Conservation (phyloP, 78 protist genomes). For the Protostelium mycophagum region DNA sequence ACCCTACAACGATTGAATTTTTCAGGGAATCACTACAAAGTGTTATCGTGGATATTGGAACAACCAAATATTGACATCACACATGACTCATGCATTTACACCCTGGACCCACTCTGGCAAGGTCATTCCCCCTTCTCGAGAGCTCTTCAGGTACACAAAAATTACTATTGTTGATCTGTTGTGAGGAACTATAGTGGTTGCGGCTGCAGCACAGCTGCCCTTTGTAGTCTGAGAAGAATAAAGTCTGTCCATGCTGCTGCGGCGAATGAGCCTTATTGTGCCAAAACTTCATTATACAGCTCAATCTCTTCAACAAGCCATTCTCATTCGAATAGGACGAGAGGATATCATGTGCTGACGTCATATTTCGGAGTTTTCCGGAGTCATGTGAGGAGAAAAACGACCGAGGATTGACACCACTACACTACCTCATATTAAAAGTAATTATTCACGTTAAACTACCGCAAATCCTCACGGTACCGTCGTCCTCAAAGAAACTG, state of each 20-base stretch:
- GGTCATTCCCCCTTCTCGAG: background rate
- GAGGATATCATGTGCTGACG: too few species aligned
- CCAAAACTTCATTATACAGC: too few species aligned
- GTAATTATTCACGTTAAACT: background rate
- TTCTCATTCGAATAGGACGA: too few species aligned
- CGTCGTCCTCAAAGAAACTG: background rate
- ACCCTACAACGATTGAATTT: too few species aligned
- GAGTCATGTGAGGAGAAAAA: too few species aligned
- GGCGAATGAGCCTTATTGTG: too few species aligned
- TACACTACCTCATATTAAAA: background rate
- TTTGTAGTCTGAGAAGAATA: background rate
- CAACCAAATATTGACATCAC: background rate
- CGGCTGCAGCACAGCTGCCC: background rate
- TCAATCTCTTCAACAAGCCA: too few species aligned
- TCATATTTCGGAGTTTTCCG: too few species aligned
- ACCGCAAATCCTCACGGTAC: background rate
- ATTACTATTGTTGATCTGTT: too few species aligned
- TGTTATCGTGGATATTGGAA: background rate
- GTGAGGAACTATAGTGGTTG: too few species aligned
- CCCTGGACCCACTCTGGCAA: background rate
- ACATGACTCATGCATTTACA: background rate
- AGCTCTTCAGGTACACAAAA: background rate
- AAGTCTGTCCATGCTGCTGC: background rate
- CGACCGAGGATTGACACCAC: background rate
- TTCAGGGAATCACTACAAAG: background rate